Conservation (phyloP, 441 rosid species). For the Syzygium malaccense region DNA sequence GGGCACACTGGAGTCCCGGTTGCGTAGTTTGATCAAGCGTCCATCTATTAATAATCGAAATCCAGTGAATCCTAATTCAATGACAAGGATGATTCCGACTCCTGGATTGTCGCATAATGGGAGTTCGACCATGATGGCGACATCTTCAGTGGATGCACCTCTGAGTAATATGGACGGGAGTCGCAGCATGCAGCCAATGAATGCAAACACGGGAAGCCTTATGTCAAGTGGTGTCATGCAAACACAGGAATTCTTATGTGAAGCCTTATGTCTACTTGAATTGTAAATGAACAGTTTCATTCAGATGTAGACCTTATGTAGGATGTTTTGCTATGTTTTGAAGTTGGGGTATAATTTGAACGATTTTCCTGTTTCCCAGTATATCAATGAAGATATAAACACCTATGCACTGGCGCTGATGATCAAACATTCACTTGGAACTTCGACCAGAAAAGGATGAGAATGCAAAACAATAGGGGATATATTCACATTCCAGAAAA, state of each 20-base stretch:
- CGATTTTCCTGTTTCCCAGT: not conserved
- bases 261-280: not conserved
- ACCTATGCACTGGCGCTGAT: not conserved
- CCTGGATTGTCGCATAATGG: slow-evolving; percentile 85
- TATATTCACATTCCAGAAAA: not conserved
- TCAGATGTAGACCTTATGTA: not conserved
- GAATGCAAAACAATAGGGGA: not conserved
- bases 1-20: slow-evolving; percentile 64
- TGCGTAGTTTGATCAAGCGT: slow-evolving; percentile 45
- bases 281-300: not conserved
- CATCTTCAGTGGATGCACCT: slow-evolving; percentile 65
- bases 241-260: too few species aligned
- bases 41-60: slow-evolving; percentile 26
- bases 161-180: slow-evolving; percentile 45
- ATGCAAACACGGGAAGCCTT: slow-evolving; percentile 44
- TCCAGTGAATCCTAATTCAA: slow-evolving; percentile 58
- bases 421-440: not conserved
- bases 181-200: slow-evolving; percentile 38
- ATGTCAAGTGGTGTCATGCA: slow-evolving; percentile 37
- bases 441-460: not conserved
- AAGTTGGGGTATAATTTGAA: not conserved
- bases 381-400: not conserved
- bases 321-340: not conserved
- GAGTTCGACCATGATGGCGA: slow-evolving; percentile 54
- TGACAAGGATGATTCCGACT: slow-evolving; percentile 90